Conservation (phyloP, 768 basidiomycete species). For the Suillus luteus region DNA sequence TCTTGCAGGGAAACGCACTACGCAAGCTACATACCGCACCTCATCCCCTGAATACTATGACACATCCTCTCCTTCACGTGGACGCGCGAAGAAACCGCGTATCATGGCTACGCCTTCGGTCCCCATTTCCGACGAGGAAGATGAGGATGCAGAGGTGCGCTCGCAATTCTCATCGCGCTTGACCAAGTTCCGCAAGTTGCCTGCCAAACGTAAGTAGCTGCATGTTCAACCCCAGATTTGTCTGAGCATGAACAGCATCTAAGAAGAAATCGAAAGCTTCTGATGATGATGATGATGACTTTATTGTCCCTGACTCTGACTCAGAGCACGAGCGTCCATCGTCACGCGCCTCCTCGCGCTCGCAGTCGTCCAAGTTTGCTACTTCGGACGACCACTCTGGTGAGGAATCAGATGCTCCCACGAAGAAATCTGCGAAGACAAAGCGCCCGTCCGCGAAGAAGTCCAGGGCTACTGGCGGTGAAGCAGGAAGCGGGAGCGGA, state of each 20-base stretch:
- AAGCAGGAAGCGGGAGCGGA: constrained; percentile 26
- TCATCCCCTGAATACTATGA: constrained; percentile 32
- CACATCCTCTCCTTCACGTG: constrained; percentile 31
- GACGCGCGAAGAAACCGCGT: constrained; percentile 61
- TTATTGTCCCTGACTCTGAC: constrained; percentile 63
- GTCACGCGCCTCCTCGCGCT: constrained; percentile 53
- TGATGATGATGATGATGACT: constrained; percentile 62
- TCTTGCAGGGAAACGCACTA: constrained; percentile 4
- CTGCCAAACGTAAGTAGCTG: constrained; percentile 48
- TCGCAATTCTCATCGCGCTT: constrained; percentile 60
- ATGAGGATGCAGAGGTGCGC: constrained; percentile 41
- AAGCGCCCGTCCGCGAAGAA: constrained; percentile 37
- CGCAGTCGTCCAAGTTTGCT: constrained; percentile 35
- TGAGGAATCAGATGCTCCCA: constrained; percentile 37
- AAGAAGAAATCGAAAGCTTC: constrained; percentile 38
- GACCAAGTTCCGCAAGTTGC: constrained; percentile 66
- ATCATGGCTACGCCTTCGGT: constrained; percentile 48
- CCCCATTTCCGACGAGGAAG: constrained; percentile 50
- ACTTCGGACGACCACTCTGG: constrained; percentile 44
- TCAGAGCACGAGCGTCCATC: constrained; percentile 60
- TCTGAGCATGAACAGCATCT: constrained; percentile 34
- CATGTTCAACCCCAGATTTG: constrained; percentile 4
- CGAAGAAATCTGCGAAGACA: constrained; percentile 37
- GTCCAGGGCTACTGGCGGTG: constrained; percentile 27
- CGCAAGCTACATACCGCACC: constrained; percentile 22